Evolutionary conservation across 495 filamentous ascomycete genomes (phyloP).

Genomic region (Hypoxylon lienhwacheense): DNA sequence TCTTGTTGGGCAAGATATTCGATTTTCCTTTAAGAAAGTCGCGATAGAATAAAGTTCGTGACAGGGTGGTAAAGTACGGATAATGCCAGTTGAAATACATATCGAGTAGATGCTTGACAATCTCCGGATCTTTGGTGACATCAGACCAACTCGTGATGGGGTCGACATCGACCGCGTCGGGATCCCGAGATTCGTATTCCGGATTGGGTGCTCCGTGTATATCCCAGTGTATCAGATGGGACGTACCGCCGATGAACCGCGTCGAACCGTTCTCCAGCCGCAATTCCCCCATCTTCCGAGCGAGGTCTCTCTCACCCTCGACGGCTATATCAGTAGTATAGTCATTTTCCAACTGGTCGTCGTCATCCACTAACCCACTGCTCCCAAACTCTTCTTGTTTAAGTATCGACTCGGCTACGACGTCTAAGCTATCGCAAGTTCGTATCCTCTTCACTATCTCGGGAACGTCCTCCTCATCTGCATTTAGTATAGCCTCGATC

Average conservation of each 20-base stretch:
- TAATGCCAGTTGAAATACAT: constrained; percentile 99
- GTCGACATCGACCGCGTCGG: constrained; percentile 55
- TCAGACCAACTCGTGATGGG: constrained; percentile 82
- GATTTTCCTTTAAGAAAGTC: constrained; percentile 74
- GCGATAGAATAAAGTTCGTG: constrained; percentile 83
- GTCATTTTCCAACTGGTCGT: constrained; percentile 44
- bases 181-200: constrained; percentile 54
- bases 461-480: constrained; percentile 78
- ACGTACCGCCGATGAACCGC: constrained; percentile 92
- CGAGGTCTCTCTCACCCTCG: constrained; percentile 81
- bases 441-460: constrained; percentile 84
- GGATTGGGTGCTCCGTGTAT: constrained; percentile 57
- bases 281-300: constrained; percentile 91
- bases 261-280: constrained; percentile 85
- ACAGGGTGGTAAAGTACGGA: constrained; percentile 90
- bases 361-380: constrained; percentile 49
- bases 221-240: constrained; percentile 76
- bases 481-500: constrained; percentile 90
- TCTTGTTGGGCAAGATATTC: constrained; percentile 46
- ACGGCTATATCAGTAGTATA: constrained; percentile 50
- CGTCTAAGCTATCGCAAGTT: constrained; percentile 87
- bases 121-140: constrained; percentile 75
- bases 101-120: constrained; percentile 85
- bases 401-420: constrained; percentile 79
- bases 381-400: constrained; percentile 49